phyloP scores from a whole-genome alignment of 176 grass and related monocot genomes.

The Typha latifolia region DNA sequence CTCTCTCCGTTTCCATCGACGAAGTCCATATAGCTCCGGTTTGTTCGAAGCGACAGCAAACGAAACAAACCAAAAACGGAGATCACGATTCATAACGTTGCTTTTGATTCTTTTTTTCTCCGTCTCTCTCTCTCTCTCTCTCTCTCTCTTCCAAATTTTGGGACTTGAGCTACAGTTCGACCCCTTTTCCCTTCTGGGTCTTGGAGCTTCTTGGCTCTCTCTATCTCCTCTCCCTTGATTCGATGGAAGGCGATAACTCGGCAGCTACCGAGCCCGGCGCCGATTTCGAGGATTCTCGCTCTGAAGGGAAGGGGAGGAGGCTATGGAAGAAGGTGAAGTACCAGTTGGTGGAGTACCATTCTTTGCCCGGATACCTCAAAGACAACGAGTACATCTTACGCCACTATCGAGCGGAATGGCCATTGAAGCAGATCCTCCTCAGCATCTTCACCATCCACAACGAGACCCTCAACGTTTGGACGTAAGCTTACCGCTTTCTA shows the following conservation, averaged over 20 bases:
- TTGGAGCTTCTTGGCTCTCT: too few species aligned
- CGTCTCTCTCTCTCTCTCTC: too few species aligned
- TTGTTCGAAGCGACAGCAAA: too few species aligned
- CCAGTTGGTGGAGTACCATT: constrained; percentile 69
- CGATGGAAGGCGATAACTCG: background rate
- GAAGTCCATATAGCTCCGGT: too few species aligned
- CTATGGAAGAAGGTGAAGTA: constrained; percentile 27
- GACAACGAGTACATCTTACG: constrained; percentile 92
- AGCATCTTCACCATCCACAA: constrained; percentile 91
- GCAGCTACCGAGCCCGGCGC: background rate
- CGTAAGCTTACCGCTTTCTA: constrained; percentile 31
- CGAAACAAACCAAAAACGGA: too few species aligned
- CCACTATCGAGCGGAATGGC: constrained; percentile 81
- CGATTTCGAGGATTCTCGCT: background rate
- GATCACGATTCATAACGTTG: too few species aligned
- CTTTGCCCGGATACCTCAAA: constrained; percentile 61
- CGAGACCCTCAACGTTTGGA: constrained; percentile 92
- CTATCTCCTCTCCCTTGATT: too few species aligned
- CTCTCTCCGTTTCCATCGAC: too few species aligned
- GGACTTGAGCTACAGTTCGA: too few species aligned
- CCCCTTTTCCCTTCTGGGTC: too few species aligned
- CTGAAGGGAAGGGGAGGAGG: constrained; percentile 1
- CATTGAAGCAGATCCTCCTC: constrained; percentile 70
- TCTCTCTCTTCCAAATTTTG: too few species aligned
- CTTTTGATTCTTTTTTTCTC: too few species aligned